phyloP scores from a whole-genome alignment of 2,329 filamentous ascomycete genomes.

The Nectriaceae sp. region DNA sequence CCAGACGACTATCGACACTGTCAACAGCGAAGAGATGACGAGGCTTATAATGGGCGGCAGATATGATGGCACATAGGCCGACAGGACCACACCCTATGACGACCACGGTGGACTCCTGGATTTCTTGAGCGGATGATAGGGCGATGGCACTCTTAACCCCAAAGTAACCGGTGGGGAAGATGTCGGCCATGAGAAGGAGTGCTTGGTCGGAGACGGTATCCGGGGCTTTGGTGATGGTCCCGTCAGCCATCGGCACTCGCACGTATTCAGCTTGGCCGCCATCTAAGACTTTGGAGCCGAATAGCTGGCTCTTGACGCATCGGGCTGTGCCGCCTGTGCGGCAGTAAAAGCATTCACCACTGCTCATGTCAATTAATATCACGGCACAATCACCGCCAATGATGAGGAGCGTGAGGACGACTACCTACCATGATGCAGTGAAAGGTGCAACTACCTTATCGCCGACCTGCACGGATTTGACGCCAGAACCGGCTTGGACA shows the following conservation, averaged over 20 bases:
- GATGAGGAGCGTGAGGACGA: neutral
- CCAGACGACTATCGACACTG: conserved; percentile 72
- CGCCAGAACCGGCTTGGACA: conserved; percentile 64
- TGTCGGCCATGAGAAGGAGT: conserved; percentile 87
- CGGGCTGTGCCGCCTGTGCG: conserved; percentile 74
- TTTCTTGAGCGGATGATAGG: conserved; percentile 45
- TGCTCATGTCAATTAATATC: conserved; percentile 14
- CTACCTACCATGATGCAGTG: conserved; percentile 72
- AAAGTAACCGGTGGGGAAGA: conserved; percentile 87
- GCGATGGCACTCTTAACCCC: conserved; percentile 78
- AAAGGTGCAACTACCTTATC: conserved; percentile 84
- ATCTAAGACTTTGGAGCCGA: conserved; percentile 70
- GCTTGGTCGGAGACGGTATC: conserved; percentile 70
- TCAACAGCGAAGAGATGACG: conserved; percentile 79
- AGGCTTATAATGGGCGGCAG: conserved; percentile 74
- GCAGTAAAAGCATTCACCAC: conserved; percentile 81
- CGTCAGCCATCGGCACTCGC: conserved; percentile 78
- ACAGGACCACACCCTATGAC: conserved; percentile 85
- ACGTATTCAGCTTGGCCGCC: conserved; percentile 84
- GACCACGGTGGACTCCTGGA: conserved; percentile 66
- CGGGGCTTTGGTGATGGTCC: conserved; percentile 72
- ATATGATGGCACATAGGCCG: conserved; percentile 80
- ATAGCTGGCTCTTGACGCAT: conserved; percentile 69
- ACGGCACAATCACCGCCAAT: too few species aligned
- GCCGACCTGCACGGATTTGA: conserved; percentile 70